phyloP scores from a whole-genome alignment of 2,329 filamentous ascomycete species.

The Aspergillus awamori region DNA sequence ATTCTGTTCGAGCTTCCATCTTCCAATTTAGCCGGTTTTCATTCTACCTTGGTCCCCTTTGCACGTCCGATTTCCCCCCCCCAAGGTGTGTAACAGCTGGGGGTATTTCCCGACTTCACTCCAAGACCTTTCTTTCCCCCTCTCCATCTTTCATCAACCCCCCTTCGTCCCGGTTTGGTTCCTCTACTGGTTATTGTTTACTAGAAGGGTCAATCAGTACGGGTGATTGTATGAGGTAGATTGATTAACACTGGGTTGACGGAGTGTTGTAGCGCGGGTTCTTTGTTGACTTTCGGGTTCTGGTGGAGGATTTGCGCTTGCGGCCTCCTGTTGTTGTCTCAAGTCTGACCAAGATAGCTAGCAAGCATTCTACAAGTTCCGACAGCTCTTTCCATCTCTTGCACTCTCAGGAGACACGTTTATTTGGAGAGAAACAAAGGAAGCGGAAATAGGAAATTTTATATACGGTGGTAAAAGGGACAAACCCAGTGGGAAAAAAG shows the following conservation, averaged over 20 bases:
- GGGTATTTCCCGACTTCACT: not conserved
- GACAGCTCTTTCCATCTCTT: slow-evolving; percentile 42
- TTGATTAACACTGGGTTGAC: slow-evolving; percentile 24
- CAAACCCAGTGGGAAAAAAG: slow-evolving; percentile 20
- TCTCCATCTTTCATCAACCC: slow-evolving; percentile 1
- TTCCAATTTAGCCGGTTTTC: not conserved
- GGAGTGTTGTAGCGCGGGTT: slow-evolving; percentile 30
- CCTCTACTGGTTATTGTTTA: slow-evolving; percentile 24
- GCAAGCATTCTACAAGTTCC: slow-evolving; percentile 50
- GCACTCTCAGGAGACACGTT: slow-evolving; percentile 33
- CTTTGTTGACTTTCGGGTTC: slow-evolving; percentile 26
- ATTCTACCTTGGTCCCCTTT: slow-evolving; percentile 7
- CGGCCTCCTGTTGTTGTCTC: slow-evolving; percentile 43
- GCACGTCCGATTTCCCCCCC: not conserved
- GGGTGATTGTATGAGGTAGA: slow-evolving; percentile 28
- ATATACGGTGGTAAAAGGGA: slow-evolving; percentile 21
- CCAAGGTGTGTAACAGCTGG: slow-evolving; percentile 2
- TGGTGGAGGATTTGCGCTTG: slow-evolving; percentile 33
- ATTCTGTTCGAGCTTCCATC: not conserved
- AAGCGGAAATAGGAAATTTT: slow-evolving; percentile 25
- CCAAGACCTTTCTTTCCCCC: not conserved
- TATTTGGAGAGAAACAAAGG: slow-evolving; percentile 26
- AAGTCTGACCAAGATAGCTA: slow-evolving; percentile 48
- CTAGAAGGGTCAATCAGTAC: slow-evolving; percentile 24
- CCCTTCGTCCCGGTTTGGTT: slow-evolving; percentile 14